These are phyloP conservation scores for Arthrobotrys conoides DNA, from an alignment of 2,329 filamentous ascomycete species.

Conservation along the genomic window DNA sequence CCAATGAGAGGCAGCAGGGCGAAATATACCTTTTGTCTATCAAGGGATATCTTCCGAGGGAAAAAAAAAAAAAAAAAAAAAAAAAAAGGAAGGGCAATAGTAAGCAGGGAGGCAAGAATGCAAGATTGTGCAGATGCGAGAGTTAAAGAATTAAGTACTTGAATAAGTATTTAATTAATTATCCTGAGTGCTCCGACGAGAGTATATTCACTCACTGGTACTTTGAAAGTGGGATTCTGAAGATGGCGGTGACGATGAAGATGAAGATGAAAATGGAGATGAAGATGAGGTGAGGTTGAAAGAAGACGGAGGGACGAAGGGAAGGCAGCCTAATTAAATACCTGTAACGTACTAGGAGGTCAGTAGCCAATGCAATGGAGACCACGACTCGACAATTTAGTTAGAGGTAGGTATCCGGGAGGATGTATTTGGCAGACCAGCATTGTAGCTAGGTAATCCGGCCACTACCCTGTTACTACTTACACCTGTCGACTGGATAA, in stretches of 20 bases:
- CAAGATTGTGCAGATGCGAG: slow-evolving; percentile 23
- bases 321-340: too few species aligned
- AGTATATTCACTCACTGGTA: slow-evolving; percentile 15
- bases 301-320: not conserved
- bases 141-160: not conserved
- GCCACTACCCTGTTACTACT: slow-evolving; percentile 6
- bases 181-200: slow-evolving; percentile 27
- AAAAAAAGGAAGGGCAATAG: slow-evolving; percentile 20
- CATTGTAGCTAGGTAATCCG: not conserved
- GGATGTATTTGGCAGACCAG: not conserved
- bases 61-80: slow-evolving; percentile 8
- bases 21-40: slow-evolving; percentile 7
- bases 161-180: slow-evolving; percentile 5
- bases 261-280: not conserved
- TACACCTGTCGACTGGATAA: slow-evolving; percentile 11
- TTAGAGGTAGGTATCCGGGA: not conserved
- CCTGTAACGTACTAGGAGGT: too few species aligned
- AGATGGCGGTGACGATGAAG: not conserved
- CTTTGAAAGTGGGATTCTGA: not conserved
- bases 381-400: not conserved
- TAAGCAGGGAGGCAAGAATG: slow-evolving; percentile 5
- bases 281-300: not conserved
- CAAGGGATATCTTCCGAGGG: not conserved
- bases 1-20: slow-evolving; percentile 2
- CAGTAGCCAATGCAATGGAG: not conserved